phyloP scores from a whole-genome alignment of 2,329 filamentous ascomycete species.

The Cyclaneusma minus region DNA sequence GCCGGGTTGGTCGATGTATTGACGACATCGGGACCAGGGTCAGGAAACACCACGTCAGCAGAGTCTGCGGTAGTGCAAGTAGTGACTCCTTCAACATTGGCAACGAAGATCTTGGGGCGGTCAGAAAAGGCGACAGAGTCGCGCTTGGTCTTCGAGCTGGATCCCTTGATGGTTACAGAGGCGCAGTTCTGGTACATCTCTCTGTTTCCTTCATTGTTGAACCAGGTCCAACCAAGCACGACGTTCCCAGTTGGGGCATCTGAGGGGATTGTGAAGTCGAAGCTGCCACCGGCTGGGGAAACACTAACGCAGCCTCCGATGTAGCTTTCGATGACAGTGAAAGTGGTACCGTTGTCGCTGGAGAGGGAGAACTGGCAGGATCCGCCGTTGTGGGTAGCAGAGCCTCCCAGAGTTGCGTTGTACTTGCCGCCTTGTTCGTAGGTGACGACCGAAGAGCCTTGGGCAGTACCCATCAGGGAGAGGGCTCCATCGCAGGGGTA shows the following conservation, averaged over 20 bases:
- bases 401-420: conserved; percentile 32
- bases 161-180: conserved; percentile 29
- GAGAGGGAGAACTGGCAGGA: conserved; percentile 45
- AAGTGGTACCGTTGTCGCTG: conserved; percentile 40
- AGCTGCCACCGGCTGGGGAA: conserved; percentile 20
- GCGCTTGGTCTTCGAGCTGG: conserved; percentile 3
- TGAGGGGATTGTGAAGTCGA: conserved; percentile 14
- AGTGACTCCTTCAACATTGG: conserved; percentile 38
- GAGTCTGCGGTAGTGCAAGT: conserved; percentile 31
- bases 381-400: conserved; percentile 34
- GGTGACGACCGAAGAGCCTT: conserved; percentile 28
- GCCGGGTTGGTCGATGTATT: no score
- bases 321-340: conserved; percentile 45
- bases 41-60: conserved; percentile 35
- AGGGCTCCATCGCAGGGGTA: conserved; percentile 11
- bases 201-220: conserved; percentile 41
- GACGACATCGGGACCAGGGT: conserved; percentile 33
- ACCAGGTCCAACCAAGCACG: conserved; percentile 33
- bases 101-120: conserved; percentile 41
- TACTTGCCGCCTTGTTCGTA: conserved; percentile 35
- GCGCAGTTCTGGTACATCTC: conserved; percentile 58
- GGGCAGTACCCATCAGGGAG: conserved; percentile 12
- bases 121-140: conserved; percentile 21
- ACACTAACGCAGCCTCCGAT: conserved; percentile 38
- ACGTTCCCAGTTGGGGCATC: conserved; percentile 12